Evolutionary conservation across 176 grass and related monocot genomes (phyloP).

Genomic region (Metroxylon sagu): DNA sequence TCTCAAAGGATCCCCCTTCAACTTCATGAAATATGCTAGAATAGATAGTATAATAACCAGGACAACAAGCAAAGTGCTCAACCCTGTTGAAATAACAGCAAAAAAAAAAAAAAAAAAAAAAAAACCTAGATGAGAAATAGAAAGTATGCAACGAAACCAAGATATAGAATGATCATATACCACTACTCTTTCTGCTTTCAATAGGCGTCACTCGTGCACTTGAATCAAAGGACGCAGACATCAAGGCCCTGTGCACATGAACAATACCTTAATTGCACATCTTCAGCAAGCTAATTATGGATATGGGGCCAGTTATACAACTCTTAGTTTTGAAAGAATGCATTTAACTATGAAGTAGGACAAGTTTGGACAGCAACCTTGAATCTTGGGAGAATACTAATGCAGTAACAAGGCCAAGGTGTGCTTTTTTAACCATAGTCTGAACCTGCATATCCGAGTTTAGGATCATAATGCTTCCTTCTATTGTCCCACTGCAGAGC

Average conservation of each 20-base stretch:
- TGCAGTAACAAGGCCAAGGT: constrained; percentile 75
- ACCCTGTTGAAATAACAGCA: constrained; percentile 43
- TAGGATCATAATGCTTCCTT: constrained; percentile 57
- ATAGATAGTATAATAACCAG: constrained; percentile 56
- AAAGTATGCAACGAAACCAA: constrained; percentile 12
- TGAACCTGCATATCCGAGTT: constrained; percentile 46
- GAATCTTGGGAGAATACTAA: constrained; percentile 72
- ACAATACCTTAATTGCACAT: neutral
- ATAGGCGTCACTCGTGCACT: constrained; percentile 70
- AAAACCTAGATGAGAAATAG: constrained; percentile 2
- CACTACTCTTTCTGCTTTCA: constrained; percentile 34
- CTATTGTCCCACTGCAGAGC: constrained; percentile 56
- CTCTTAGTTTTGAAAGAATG: constrained; percentile 1
- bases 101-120: constrained; percentile 9
- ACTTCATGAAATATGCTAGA: constrained; percentile 63
- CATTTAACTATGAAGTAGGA: constrained; percentile 5
- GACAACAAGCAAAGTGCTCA: constrained; percentile 43
- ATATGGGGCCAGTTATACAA: neutral
- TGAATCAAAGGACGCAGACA: constrained; percentile 88
- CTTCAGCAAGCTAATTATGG: neutral
- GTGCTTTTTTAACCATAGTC: constrained; percentile 72
- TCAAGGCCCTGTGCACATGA: constrained; percentile 42
- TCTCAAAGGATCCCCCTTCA: constrained; percentile 32
- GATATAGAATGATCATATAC: constrained; percentile 21
- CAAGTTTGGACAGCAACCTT: constrained; percentile 32